Base-by-base conservation (phyloP, 2,329 filamentous ascomycete genomes). In the Leptographium wingfieldii region DNA sequence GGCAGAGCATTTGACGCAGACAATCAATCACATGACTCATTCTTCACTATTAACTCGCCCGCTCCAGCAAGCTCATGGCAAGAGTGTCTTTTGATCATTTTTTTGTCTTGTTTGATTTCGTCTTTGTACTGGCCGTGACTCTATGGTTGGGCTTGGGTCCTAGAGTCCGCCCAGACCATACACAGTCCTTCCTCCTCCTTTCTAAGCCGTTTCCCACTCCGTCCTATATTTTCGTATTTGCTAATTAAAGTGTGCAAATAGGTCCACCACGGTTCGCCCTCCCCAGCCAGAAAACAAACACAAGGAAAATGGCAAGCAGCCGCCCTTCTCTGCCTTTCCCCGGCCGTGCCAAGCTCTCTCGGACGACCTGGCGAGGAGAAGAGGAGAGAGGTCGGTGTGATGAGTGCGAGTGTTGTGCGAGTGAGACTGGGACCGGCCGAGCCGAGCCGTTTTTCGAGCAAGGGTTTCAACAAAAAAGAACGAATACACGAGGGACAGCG, bases 401-500 rank as follows among this genome's bases (percentile, higher is more conserved):
- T 56, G 40, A 19, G 55, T 46, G 54, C 22, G 52, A 38, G 31
- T n/a, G 52, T 12, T n/a, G 52, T 22, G 27, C 51, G 51, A 33
- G 40, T 46, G 53, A 29, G 14, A 27, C 29, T 49, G 55, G 16
- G 14, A 31, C 48, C 48, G 56, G 56, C 53, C 57, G 57, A 43
- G 57, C 35, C 52, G 49, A 29, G 57, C 49, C 49, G 31, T 48
- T 43, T n/a, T 46, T 55, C 38, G 48, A 48, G 52, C 33, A 53
- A 35, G 55, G 55, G 25, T 46, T 22, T 49, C 10, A 22, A 22
- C 35, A 62, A 52, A 52, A 55, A 55, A 60, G 48, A 25, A 46
- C 31, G 33, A 51, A 57, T 56, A 27, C 31, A 55, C 31, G 52
- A 46, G 27, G 46, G 38, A 57, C 60, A 58, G 75, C 78, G 83